These are phyloP conservation scores for Cryptococcus hybrid DNA, from an alignment of 1,284 basidiomycete genomes.

Conservation along the genomic window DNA sequence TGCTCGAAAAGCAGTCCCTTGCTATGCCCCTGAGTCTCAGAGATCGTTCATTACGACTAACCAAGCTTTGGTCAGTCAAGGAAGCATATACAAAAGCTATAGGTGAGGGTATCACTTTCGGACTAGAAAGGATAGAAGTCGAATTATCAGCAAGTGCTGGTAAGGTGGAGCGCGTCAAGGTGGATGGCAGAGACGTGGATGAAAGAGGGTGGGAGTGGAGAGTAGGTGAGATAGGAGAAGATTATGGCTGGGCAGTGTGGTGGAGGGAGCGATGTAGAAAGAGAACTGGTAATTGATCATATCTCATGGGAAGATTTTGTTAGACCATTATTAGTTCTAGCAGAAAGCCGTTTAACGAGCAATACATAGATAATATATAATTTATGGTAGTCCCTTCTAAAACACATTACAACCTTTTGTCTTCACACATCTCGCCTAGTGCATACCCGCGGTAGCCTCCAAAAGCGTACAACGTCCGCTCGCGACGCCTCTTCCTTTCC, in stretches of 20 bases:
- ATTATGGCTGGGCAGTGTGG: conserved; percentile 30
- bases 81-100: conserved; percentile 45
- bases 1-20: conserved; percentile 20
- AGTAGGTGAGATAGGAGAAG: conserved; percentile 20
- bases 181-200: conserved; percentile 32
- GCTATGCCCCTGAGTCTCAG: conserved; percentile 7
- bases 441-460: conserved; percentile 36
- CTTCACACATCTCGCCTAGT: conserved; percentile 14
- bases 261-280: conserved; percentile 22
- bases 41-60: conserved; percentile 23
- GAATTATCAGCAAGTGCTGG: conserved; percentile 10
- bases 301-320: conserved; percentile 29
- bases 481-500: conserved; percentile 21
- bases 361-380: background rate
- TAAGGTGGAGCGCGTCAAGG: conserved; percentile 13
- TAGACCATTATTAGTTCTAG: conserved; percentile 6
- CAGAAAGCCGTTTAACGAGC: background rate
- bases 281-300: conserved; percentile 9
- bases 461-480: conserved; percentile 35
- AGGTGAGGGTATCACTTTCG: conserved; percentile 42
- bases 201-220: conserved; percentile 30
- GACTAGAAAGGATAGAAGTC: conserved; percentile 38
- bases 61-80: conserved; percentile 42
- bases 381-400: background rate
- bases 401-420: background rate